phyloP scores from a whole-genome alignment of 139 green algal genomes.

The Pseudopediastrum boryanum region DNA sequence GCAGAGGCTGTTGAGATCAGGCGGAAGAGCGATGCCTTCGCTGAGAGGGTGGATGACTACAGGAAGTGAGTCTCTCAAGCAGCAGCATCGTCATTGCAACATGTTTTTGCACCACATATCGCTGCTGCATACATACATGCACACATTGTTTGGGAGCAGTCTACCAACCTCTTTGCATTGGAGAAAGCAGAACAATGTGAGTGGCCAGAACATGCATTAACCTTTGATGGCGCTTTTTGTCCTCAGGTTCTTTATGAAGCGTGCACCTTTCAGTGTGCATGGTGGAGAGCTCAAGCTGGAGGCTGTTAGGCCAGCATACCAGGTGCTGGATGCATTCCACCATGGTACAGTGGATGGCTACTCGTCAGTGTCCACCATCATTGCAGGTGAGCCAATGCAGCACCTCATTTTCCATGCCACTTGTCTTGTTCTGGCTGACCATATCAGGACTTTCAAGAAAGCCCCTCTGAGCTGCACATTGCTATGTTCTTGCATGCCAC shows the following conservation, averaged over 20 bases:
- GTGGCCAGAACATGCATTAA: too few species aligned
- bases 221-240: not conserved
- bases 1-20: constrained; percentile 80
- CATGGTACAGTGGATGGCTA: constrained; percentile 68
- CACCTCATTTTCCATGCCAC: too few species aligned
- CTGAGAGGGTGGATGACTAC: constrained; percentile 77
- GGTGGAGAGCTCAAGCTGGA: constrained; percentile 68
- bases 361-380: constrained; percentile 67
- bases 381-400: too few species aligned
- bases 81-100: not conserved
- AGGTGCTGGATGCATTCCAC: constrained; percentile 76
- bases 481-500: too few species aligned
- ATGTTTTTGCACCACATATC: too few species aligned
- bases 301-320: constrained; percentile 56
- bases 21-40: constrained; percentile 80
- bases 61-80: constrained; percentile 42
- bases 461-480: too few species aligned
- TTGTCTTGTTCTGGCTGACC: too few species aligned
- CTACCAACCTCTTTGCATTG: too few species aligned
- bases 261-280: constrained; percentile 72
- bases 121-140: too few species aligned
- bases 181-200: too few species aligned
- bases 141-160: too few species aligned
- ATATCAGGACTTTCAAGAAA: too few species aligned
- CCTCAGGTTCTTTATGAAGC: constrained; percentile 74